Percentiles rank a stretch among this genome's conserved stretches.
phyloP scores from a whole-genome alignment of 768 basidiomycete genomes.

The Pulveroboletus frians region DNA sequence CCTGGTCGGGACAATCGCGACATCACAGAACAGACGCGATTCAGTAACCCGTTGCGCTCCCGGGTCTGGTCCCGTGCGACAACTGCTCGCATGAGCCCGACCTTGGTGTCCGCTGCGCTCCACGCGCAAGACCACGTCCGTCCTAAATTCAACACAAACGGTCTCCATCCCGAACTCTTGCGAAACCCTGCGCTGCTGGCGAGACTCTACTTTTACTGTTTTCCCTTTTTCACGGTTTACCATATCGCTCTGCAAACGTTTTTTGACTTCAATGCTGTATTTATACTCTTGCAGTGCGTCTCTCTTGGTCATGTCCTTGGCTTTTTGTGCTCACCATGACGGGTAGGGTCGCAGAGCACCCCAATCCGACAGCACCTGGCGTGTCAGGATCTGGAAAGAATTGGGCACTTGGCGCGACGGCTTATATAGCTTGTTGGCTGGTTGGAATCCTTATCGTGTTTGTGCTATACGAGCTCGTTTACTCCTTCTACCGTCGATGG shows the following conservation, averaged over 20 bases:
- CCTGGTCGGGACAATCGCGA: constrained; percentile 41
- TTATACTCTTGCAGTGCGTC: constrained; percentile 77
- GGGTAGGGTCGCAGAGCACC: constrained; percentile 65
- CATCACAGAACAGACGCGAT: constrained; percentile 47
- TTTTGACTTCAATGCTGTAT: constrained; percentile 86
- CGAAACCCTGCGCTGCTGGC: constrained; percentile 52
- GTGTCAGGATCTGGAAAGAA: constrained; percentile 66
- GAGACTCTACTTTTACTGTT: constrained; percentile 61
- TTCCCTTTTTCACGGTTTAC: constrained; percentile 65
- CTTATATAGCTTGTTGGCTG: constrained; percentile 79
- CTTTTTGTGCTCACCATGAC: constrained; percentile 10
- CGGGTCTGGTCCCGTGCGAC: constrained; percentile 58
- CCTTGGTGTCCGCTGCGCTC: constrained; percentile 38
- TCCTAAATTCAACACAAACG: constrained; percentile 63
- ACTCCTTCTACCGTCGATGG: constrained; percentile 72
- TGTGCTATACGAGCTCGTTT: constrained; percentile 71
- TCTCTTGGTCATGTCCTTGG: background rate
- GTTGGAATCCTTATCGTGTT: constrained; percentile 70
- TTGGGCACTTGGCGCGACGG: constrained; percentile 79
- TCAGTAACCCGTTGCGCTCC: constrained; percentile 37
- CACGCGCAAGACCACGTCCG: constrained; percentile 34
- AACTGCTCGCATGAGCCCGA: constrained; percentile 39
- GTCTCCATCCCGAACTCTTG: constrained; percentile 64
- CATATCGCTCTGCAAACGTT: constrained; percentile 76
- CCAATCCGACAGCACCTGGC: constrained; percentile 64